A percentile compares a stretch with the other conserved stretches of the same genome.
These are phyloP conservation scores for Xylaria scruposa DNA, from an alignment of 495 filamentous ascomycete species.

Conservation along the genomic window DNA sequence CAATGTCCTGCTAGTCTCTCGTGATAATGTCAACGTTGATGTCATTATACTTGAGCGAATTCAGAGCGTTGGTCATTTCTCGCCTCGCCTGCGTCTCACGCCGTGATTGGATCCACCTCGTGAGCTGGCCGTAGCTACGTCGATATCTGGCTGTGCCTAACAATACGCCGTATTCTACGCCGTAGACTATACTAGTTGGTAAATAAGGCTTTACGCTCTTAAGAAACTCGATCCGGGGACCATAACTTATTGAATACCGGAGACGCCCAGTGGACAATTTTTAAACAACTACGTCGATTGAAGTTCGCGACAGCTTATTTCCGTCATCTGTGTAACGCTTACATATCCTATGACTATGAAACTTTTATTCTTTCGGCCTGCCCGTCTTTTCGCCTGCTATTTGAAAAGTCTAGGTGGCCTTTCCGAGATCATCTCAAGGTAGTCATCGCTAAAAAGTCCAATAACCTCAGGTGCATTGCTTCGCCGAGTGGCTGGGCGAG, in stretches of 20 bases:
- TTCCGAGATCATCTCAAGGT: background rate
- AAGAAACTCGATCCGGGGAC: background rate
- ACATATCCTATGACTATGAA: background rate
- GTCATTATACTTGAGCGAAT: background rate
- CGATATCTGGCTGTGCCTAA: background rate
- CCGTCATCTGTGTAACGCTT: background rate
- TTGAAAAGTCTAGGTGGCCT: background rate
- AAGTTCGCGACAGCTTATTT: background rate
- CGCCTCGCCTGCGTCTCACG: background rate
- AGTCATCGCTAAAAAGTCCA: background rate
- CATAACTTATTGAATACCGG: background rate
- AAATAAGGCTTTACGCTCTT: background rate
- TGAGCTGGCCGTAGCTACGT: background rate
- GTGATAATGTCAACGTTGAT: background rate
- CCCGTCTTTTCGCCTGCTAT: background rate
- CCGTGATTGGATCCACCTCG: background rate
- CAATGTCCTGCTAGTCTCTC: background rate
- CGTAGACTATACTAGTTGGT: background rate
- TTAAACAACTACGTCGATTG: background rate
- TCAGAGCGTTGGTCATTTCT: background rate
- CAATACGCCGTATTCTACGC: constrained; percentile 13
- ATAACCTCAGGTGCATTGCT: background rate
- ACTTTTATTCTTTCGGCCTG: background rate
- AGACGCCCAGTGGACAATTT: background rate
- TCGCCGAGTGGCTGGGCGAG: constrained; percentile 15